Evolutionary conservation across 768 basidiomycete species (phyloP), one percentile per base, ranked within the genome.

Genomic region (Mycena capillaripes): DNA sequence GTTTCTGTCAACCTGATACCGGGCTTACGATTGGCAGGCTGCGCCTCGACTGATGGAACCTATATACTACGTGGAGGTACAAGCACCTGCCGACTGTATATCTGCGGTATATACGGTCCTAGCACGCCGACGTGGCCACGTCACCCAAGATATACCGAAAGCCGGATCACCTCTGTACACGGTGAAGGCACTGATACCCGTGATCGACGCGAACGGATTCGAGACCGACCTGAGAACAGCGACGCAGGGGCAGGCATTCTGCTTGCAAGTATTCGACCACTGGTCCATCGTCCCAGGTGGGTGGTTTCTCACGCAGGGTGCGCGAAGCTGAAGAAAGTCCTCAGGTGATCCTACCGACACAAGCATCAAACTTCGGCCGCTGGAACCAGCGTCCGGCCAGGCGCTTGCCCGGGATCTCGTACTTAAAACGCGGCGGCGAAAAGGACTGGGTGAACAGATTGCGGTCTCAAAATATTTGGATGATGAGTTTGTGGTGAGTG

Each of bases 201-300:
- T 99, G 55, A 96, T 99, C 73, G 98, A 99, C 79, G 95, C 98
- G 53, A 98, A 98, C 78, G 98, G 98, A 0, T 99, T 99, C 81
- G 98, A 99, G 86, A 98, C 97, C 5, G 98, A 99, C 84, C 84
- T 99, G 80, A 87, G 98, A 77, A 99, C 97, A 57, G 96, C 98
- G 56, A 99, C 98, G 29, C 96, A 98, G 82, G 98, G 98, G 30
- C 98, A 99, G 82, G 98, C 98, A n/a, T 99, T 98, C 86, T 98
- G 97, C 79, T 86, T 96, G 77, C 97, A 98, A 82, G 91, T 95
- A 73, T 99, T 99, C 82, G 97, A 99, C 81, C 98, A 99, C 78
- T 99, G 98, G 98, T 93, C 94, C 19, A 95, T 97, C 78, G 97
- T 99, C n/a, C 97, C 97, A 77, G 95, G 95, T 94, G 79, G 74